These are phyloP conservation scores for Tolypocladium endophyticum DNA, from an alignment of 2,329 filamentous ascomycete genomes.

Conservation along the genomic window DNA sequence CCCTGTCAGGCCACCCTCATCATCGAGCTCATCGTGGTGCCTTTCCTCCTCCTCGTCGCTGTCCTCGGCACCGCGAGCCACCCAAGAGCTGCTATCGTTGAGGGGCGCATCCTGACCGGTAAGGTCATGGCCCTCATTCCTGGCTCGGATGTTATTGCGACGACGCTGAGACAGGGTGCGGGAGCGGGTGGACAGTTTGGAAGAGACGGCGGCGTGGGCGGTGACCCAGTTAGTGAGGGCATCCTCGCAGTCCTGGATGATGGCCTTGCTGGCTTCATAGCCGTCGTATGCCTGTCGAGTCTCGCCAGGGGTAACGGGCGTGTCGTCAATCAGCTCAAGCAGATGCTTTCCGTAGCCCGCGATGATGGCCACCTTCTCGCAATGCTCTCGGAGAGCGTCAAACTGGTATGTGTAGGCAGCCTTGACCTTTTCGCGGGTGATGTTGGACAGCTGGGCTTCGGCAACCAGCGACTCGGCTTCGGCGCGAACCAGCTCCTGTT, in stretches of 20 bases:
- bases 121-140: conserved; percentile 66
- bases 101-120: conserved; percentile 71
- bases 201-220: conserved; percentile 77
- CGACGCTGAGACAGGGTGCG: conserved; percentile 82
- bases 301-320: conserved; percentile 92
- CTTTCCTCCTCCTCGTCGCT: conserved; percentile 61
- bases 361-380: conserved; percentile 96
- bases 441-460: conserved; percentile 96
- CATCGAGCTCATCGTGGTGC: conserved; percentile 35
- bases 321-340: conserved; percentile 93
- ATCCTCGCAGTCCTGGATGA: conserved; percentile 98
- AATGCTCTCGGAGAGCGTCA: conserved; percentile 92
- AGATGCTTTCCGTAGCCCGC: conserved; percentile 96
- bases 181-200: conserved; percentile 78
- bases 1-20: conserved; percentile 41
- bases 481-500: conserved; percentile 95
- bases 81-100: conserved; percentile 76
- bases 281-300: conserved; percentile 93
- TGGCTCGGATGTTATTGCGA: conserved; percentile 57
- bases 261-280: conserved; percentile 96
- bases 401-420: conserved; percentile 97
- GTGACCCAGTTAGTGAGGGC: conserved; percentile 94
- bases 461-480: conserved; percentile 98
- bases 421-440: conserved; percentile 98
- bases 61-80: conserved; percentile 56